These are phyloP conservation scores for Lentinula guzmanii DNA, from an alignment of 768 basidiomycete genomes.

Conservation along the genomic window DNA sequence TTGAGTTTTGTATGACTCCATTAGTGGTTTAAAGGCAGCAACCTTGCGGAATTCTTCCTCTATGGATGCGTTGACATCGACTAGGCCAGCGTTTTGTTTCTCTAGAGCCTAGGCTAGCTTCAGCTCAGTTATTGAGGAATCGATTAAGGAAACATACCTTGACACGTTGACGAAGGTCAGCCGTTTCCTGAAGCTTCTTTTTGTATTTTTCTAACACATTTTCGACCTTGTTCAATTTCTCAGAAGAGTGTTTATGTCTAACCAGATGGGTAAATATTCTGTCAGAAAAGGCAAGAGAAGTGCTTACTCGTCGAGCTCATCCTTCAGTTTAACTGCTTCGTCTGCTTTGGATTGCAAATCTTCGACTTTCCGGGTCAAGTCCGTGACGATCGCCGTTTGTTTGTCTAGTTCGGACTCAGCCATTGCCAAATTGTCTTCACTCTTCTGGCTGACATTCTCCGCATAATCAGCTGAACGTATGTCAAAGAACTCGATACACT, in stretches of 20 bases:
- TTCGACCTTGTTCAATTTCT: slow-evolving; percentile 89
- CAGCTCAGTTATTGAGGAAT: neutral
- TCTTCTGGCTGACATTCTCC: slow-evolving; percentile 69
- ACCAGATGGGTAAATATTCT: neutral
- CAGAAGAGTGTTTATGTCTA: slow-evolving; percentile 89
- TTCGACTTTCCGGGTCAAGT: slow-evolving; percentile 73
- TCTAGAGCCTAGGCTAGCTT: slow-evolving; percentile 60
- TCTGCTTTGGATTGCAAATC: slow-evolving; percentile 77
- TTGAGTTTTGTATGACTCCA: slow-evolving; percentile 90
- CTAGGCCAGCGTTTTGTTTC: slow-evolving; percentile 86
- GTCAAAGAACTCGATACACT: slow-evolving; percentile 25
- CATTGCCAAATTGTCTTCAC: slow-evolving; percentile 84
- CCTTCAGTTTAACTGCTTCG: slow-evolving; percentile 76
- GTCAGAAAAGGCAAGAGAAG: neutral
- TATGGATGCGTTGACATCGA: slow-evolving; percentile 87
- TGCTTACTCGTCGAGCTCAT: slow-evolving; percentile 89
- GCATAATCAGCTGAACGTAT: slow-evolving; percentile 13
- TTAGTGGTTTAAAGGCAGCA: slow-evolving; percentile 77
- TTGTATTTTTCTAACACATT: slow-evolving; percentile 99
- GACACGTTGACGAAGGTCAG: slow-evolving; percentile 81
- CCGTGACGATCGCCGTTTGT: slow-evolving; percentile 59
- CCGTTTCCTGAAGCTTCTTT: slow-evolving; percentile 94
- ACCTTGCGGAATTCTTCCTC: slow-evolving; percentile 91
- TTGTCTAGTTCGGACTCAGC: slow-evolving; percentile 82
- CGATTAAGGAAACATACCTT: slow-evolving; percentile 45